Evolutionary conservation across 768 basidiomycete species (phyloP), one percentile per base, ranked within the genome.

Genomic region (Wakefieldia striispora): DNA sequence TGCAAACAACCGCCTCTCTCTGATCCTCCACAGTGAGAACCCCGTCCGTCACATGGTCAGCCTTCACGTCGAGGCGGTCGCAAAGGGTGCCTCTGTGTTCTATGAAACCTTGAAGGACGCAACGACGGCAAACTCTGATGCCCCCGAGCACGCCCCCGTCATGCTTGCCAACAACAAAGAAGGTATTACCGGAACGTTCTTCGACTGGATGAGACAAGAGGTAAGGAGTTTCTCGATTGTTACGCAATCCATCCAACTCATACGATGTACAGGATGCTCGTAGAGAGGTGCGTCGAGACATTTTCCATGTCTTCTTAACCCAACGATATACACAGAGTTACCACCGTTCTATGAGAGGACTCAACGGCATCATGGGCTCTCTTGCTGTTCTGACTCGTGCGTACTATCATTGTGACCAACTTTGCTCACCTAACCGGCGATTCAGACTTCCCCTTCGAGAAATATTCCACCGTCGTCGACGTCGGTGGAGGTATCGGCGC

Each of bases 401-500:
- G 55, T 51, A 9, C 27, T 6, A n/a, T 21, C 9, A n/a, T 26
- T 20, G 11, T 16, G 21, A 34, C 6, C 13, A 31, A 12, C 37
- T 8, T 20, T 13, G 3, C 13, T 52, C 6, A 14, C 16, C 37
- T 51, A 1, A 46, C 12, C 16, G 5, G 1, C 19, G 13, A 37
- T 35, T 19, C 20, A 70, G 71, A 54, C 1, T 71, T 62, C 50
- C 65, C 71, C 11, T 72, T 71, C 47, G 53, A 49, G 14, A 56
- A 54, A 23, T 59, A 60, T 38, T 59, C 70, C 0, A 62, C 59
- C 4, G 47, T 71, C n/a, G 68, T 71, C 27, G 70, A 71, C 39
- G 58, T 71, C 10, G 70, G 68, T 8, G 69, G 70, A 39, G 65
- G 69, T 5, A 60, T 67, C n/a, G 70, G 70, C 16, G 54, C 59